Evolutionary conservation across 108 stramenopile genomes (phyloP).

Genomic region (Conticribra weissflogii): DNA sequence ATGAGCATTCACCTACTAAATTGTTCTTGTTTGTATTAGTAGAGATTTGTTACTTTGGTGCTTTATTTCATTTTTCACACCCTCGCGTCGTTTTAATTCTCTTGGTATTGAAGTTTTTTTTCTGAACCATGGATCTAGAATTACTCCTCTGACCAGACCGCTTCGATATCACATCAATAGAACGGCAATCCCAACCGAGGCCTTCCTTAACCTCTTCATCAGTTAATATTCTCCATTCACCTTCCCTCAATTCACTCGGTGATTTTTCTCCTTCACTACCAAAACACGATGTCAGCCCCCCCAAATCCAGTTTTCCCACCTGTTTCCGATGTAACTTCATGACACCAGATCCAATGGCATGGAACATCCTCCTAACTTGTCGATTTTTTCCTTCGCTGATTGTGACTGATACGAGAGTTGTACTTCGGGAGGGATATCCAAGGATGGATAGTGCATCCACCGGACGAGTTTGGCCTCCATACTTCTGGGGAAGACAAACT

Average conservation of each 20-base stretch:
- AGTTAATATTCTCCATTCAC: constrained; percentile 61
- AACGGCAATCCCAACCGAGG: constrained; percentile 48
- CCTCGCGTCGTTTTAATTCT: too few relatives aligned
- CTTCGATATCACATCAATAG: not conserved
- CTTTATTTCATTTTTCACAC: too few relatives aligned
- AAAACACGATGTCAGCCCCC: constrained; percentile 18
- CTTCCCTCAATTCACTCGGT: constrained; percentile 27
- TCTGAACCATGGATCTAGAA: too few relatives aligned
- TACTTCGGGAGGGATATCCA: constrained; percentile 58
- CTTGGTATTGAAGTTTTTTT: too few relatives aligned
- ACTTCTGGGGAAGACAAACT: constrained; percentile 58
- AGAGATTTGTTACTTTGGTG: too few relatives aligned
- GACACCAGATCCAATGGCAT: constrained; percentile 71
- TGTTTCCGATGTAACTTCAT: constrained; percentile 60
- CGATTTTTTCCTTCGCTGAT: constrained; percentile 74
- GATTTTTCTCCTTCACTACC: not conserved
- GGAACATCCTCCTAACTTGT: constrained; percentile 77
- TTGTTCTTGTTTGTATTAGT: too few relatives aligned
- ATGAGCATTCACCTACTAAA: too few relatives aligned
- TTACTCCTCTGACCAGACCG: not conserved
- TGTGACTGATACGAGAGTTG: constrained; percentile 62
- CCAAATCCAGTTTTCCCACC: constrained; percentile 45
- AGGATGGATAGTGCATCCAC: constrained; percentile 50
- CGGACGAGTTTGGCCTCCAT: constrained; percentile 62
- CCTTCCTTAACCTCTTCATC: constrained; percentile 48